These are phyloP conservation scores for Blastocystis sp. DNA, from an alignment of 352 stramenopile species.

Conservation along the genomic window DNA sequence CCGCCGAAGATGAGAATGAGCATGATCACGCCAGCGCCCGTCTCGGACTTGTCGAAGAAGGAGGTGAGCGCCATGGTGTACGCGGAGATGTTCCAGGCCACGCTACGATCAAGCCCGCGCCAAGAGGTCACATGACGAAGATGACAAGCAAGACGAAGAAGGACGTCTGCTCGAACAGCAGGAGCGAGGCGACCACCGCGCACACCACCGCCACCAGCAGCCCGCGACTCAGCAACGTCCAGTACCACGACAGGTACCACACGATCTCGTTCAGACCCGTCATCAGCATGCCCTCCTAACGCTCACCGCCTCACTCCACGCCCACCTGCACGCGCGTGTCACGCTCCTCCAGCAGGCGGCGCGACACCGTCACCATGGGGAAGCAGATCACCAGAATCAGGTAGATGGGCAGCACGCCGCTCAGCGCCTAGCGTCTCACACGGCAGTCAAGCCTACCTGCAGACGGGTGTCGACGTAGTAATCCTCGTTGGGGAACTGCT, in stretches of 20 bases:
- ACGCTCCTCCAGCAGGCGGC: slow-evolving; percentile 51
- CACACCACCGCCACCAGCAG: slow-evolving; percentile 1
- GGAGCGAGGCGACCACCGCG: neutral
- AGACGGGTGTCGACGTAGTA: slow-evolving; percentile 29
- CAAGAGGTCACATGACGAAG: neutral
- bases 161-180: slow-evolving; percentile 22
- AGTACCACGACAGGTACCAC: slow-evolving; percentile 41
- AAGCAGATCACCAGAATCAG: slow-evolving; percentile 40
- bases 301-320: too few relatives aligned
- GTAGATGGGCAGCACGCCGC: slow-evolving; percentile 35
- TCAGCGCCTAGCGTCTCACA: slow-evolving; percentile 1
- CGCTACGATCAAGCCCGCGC: neutral
- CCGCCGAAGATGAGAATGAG: slow-evolving; percentile 24
- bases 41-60: slow-evolving; percentile 56
- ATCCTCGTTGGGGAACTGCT: slow-evolving; percentile 18
- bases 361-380: slow-evolving; percentile 32
- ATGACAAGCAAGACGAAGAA: slow-evolving; percentile 48
- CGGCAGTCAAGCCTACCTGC: neutral
- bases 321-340: slow-evolving; percentile 25
- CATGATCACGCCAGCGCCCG: slow-evolving; percentile 42
- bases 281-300: slow-evolving; percentile 48
- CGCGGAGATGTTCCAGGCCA: neutral
- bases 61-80: slow-evolving; percentile 45
- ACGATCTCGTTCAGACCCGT: slow-evolving; percentile 63
- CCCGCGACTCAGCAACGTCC: neutral